Evolutionary conservation across 768 basidiomycete genomes (phyloP).

Genomic region (Tylopilus intermedius): DNA sequence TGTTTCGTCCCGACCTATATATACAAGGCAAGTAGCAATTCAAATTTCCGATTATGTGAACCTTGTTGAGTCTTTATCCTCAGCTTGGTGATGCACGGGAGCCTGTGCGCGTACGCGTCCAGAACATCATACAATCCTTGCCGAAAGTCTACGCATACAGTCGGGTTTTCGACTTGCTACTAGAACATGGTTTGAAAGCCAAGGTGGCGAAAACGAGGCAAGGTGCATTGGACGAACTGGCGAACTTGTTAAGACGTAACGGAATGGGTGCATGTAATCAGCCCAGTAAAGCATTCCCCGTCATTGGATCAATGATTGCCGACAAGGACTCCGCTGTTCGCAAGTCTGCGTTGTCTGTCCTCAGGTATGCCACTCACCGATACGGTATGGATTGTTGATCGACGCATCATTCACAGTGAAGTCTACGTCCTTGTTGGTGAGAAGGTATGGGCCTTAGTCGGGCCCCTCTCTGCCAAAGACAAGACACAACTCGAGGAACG

Average conservation of each 20-base stretch:
- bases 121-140: slow-evolving; percentile 77
- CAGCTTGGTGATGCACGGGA: slow-evolving; percentile 93
- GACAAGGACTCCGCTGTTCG: slow-evolving; percentile 88
- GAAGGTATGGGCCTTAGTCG: slow-evolving; percentile 77
- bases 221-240: slow-evolving; percentile 80
- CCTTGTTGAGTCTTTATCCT: slow-evolving; percentile 2
- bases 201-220: slow-evolving; percentile 91
- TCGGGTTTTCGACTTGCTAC: slow-evolving; percentile 79
- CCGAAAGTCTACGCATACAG: slow-evolving; percentile 92
- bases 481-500: slow-evolving; percentile 91
- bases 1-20: slow-evolving; percentile 88
- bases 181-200: slow-evolving; percentile 84
- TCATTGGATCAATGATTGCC: slow-evolving; percentile 72
- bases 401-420: slow-evolving; percentile 47
- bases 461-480: slow-evolving; percentile 74
- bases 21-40: slow-evolving; percentile 60
- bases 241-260: slow-evolving; percentile 69
- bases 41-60: neutral
- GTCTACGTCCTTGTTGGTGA: slow-evolving; percentile 81
- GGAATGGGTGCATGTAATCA: slow-evolving; percentile 76
- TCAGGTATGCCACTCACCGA: slow-evolving; percentile 55
- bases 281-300: slow-evolving; percentile 72
- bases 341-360: slow-evolving; percentile 75
- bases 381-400: slow-evolving; percentile 3
- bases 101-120: slow-evolving; percentile 71